These are phyloP conservation scores for Colletotrichum graminicola DNA, from an alignment of 2,329 filamentous ascomycete species.

Conservation along the genomic window DNA sequence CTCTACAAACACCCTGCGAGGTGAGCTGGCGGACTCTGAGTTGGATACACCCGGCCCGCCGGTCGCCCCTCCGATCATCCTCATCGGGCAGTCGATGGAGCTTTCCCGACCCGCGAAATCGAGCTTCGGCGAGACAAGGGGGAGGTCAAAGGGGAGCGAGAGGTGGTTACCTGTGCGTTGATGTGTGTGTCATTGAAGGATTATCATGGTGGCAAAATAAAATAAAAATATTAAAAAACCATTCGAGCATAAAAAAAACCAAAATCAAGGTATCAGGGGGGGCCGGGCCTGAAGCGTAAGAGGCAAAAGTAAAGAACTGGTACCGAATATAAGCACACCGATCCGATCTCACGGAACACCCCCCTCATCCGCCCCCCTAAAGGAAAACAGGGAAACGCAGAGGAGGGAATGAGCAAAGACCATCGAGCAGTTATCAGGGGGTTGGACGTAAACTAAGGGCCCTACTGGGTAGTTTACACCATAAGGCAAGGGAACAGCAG, in stretches of 20 bases:
- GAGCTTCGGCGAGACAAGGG: conserved; percentile 13
- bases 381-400: conserved; percentile 23
- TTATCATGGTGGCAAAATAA: neutral
- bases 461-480: neutral
- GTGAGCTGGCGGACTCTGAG: neutral
- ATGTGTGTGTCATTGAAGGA: conserved; percentile 8
- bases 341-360: conserved; percentile 26
- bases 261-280: neutral
- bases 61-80: neutral
- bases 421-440: conserved; percentile 2
- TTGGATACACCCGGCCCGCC: neutral
- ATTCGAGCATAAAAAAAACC: neutral
- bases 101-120: neutral
- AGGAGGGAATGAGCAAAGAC: conserved; percentile 5
- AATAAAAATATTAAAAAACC: neutral
- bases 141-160: neutral
- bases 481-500: neutral
- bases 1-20: neutral
- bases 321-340: conserved; percentile 7
- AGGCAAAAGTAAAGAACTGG: neutral
- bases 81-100: conserved; percentile 8
- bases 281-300: no score
- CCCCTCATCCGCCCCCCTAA: neutral
- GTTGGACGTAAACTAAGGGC: neutral
- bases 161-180: neutral